phyloP scores from a whole-genome alignment of 2,329 filamentous ascomycete genomes.

The Daldinia eschscholtzii region DNA sequence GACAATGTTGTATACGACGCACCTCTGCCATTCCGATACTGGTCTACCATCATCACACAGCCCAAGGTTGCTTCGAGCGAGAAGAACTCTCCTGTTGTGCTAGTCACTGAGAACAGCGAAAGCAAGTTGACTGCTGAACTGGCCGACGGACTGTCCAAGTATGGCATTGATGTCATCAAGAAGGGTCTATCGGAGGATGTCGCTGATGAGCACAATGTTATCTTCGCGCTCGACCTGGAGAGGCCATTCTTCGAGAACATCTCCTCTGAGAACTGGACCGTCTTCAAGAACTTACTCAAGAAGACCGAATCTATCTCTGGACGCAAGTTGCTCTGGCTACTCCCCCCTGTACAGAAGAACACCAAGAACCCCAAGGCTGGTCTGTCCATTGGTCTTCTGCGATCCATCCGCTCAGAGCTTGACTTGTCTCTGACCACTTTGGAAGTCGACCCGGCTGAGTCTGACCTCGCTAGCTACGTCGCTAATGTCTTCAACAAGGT shows the following conservation, averaged over 20 bases:
- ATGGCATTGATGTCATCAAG: not conserved
- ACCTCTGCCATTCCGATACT: not conserved
- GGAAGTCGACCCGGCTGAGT: slow-evolving; percentile 14
- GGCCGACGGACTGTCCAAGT: slow-evolving; percentile 2
- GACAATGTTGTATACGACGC: slow-evolving; percentile 8
- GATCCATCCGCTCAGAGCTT: slow-evolving; percentile 7
- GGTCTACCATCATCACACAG: not conserved
- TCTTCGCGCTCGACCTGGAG: slow-evolving; percentile 15
- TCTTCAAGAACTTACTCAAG: slow-evolving; percentile 11
- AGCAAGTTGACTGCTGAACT: not conserved
- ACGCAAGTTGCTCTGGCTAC: slow-evolving; percentile 13
- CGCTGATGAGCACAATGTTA: slow-evolving; percentile 11
- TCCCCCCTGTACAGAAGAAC: slow-evolving; percentile 1
- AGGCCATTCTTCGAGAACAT: slow-evolving; percentile 9
- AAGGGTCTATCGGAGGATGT: not conserved
- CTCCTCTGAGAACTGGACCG: not conserved
- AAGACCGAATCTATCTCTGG: not conserved
- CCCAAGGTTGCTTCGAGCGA: not conserved
- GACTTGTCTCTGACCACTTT: slow-evolving; percentile 2
- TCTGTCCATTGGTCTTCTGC: slow-evolving; percentile 2
- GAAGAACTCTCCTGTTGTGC: slow-evolving; percentile 4
- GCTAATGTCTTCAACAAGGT: slow-evolving; percentile 14
- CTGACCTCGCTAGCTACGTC: not conserved
- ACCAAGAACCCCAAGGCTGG: slow-evolving; percentile 8
- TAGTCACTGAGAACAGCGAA: not conserved